Conservation (phyloP, 352 stramenopile genomes). For the Phytophthora multivora region DNA sequence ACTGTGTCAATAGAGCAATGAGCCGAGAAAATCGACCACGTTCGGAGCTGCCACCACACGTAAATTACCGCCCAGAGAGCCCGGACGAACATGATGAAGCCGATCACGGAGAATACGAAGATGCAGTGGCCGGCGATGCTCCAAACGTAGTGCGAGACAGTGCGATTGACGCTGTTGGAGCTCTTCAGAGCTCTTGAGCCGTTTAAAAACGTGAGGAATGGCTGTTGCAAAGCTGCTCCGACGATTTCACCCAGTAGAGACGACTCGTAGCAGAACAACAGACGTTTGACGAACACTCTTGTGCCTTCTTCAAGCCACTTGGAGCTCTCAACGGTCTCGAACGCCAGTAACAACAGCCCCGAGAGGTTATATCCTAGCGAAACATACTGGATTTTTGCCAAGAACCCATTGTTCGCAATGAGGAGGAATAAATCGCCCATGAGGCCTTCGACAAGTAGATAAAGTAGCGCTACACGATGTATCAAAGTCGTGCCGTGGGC, state of each 20-base stretch:
- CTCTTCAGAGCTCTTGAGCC: constrained; percentile 8
- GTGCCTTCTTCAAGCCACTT: constrained; percentile 6
- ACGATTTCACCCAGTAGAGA: constrained; percentile 21
- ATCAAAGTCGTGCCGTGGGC: constrained; percentile 10
- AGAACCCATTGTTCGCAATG: constrained; percentile 28
- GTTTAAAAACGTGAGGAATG: constrained; percentile 26
- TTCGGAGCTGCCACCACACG: constrained; percentile 18
- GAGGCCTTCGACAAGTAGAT: constrained; percentile 30
- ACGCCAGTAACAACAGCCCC: constrained; percentile 27
- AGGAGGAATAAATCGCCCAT: constrained; percentile 40
- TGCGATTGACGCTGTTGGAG: constrained; percentile 12
- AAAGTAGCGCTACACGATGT: constrained; percentile 25
- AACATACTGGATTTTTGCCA: constrained; percentile 22
- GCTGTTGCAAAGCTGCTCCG: constrained; percentile 11
- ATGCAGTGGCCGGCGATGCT: constrained; percentile 24
- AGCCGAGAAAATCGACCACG: constrained; percentile 2
- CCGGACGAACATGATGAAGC: constrained; percentile 14
- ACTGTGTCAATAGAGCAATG: constrained; percentile 27
- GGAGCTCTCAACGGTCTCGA: constrained; percentile 30
- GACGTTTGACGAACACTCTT: constrained; percentile 16
- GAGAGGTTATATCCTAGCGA: constrained; percentile 36
- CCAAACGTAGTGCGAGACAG: constrained; percentile 28
- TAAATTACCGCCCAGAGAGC: constrained; percentile 20
- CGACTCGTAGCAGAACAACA: constrained; percentile 34
- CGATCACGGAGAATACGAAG: constrained; percentile 24